phyloP scores from a whole-genome alignment of 371 early-diverging fungal species.

The Lichtheimia hyalospora region DNA sequence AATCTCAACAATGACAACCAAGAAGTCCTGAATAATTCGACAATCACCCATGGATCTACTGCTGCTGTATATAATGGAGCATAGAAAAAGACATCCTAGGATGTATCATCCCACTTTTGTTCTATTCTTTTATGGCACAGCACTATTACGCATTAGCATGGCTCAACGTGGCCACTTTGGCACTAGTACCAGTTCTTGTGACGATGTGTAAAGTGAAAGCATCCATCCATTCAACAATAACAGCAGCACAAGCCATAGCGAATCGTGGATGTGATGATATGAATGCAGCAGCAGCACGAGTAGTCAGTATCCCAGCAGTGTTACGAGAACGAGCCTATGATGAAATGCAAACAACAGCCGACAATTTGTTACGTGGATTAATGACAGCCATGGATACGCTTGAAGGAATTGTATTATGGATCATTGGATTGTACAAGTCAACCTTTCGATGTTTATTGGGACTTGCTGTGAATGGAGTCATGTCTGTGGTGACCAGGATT shows the following conservation, averaged over 20 bases:
- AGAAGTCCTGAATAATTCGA: too few relatives aligned
- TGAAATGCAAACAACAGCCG: conserved; percentile 14
- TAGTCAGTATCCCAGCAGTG: background rate
- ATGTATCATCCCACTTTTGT: too few relatives aligned
- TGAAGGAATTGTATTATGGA: conserved; percentile 24
- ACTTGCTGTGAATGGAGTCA: conserved; percentile 26
- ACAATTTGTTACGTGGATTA: conserved; percentile 22
- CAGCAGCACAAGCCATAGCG: background rate
- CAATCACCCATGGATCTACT: too few relatives aligned
- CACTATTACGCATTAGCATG: conserved; percentile 13
- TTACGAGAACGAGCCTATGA: background rate
- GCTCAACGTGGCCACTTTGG: conserved; percentile 17
- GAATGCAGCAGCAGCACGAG: conserved; percentile 2
- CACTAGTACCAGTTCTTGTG: conserved; percentile 1
- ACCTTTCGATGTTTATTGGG: conserved; percentile 38
- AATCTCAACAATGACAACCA: too few relatives aligned
- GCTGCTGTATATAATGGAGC: too few relatives aligned
- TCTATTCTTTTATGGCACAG: background rate
- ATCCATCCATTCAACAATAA: conserved; percentile 1
- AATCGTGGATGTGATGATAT: conserved; percentile 2
- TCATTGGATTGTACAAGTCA: conserved; percentile 34
- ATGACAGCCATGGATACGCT: conserved; percentile 9
- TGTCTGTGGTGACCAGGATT: conserved; percentile 21
- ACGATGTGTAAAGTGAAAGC: conserved; percentile 1
- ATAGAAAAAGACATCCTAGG: too few relatives aligned